A percentile compares a stretch with the other conserved stretches of the same genome.
Conservation (phyloP, 768 basidiomycete species). For the Agaricus subrufescens region DNA sequence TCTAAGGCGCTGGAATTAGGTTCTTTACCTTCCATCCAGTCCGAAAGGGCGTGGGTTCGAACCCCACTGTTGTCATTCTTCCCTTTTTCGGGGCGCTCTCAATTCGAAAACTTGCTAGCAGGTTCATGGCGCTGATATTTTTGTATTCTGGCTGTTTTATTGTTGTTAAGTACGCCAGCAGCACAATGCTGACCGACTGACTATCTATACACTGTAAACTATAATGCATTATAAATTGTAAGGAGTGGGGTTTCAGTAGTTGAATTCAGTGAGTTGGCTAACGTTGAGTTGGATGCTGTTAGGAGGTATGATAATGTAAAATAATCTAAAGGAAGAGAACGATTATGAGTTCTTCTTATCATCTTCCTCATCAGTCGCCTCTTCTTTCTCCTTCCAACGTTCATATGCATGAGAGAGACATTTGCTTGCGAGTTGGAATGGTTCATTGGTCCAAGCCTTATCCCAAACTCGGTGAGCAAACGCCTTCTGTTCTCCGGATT, state of each 20-base stretch:
- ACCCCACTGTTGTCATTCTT: slow-evolving; percentile 37
- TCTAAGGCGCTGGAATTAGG: slow-evolving; percentile 59
- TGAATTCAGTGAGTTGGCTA: neutral
- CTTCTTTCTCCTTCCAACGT: slow-evolving; percentile 40
- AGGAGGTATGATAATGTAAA: neutral
- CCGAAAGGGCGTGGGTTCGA: slow-evolving; percentile 41
- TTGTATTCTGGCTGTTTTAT: no score
- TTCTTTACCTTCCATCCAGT: slow-evolving; percentile 26
- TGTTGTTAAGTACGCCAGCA: no score
- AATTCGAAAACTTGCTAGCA: neutral
- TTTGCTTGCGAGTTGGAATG: slow-evolving; percentile 42
- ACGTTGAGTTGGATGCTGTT: neutral
- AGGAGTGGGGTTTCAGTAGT: neutral
- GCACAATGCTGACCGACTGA: neutral
- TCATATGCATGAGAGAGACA: slow-evolving; percentile 37
- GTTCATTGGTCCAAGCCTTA: slow-evolving; percentile 60
- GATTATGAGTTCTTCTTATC: slow-evolving; percentile 27
- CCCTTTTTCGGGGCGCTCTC: neutral
- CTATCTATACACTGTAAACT: slow-evolving; percentile 8
- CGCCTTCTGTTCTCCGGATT: slow-evolving; percentile 52
- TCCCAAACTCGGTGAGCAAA: slow-evolving; percentile 58
- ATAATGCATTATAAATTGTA: slow-evolving; percentile 1
- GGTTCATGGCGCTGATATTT: no score
- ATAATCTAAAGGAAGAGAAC: neutral
- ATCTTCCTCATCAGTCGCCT: slow-evolving; percentile 35